phyloP scores from a whole-genome alignment of 177 flowering plant species.

The Tripterygium wilfordii region DNA sequence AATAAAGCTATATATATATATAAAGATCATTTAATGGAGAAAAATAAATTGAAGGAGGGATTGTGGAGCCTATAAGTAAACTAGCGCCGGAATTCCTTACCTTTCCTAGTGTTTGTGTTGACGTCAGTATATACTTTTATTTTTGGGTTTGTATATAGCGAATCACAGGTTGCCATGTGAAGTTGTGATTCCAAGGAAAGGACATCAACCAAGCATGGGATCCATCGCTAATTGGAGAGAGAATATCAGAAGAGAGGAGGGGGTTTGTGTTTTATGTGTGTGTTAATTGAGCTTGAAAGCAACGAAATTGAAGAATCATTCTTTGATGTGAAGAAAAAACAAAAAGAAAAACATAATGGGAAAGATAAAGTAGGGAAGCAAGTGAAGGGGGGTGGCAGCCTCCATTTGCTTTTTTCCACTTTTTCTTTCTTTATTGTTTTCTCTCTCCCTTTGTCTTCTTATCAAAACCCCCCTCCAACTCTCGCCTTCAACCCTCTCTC shows the following conservation, averaged over 20 bases:
- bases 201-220: conserved; percentile 43
- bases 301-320: conserved; percentile 15
- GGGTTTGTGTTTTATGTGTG: neutral
- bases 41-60: too few relatives aligned
- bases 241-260: neutral
- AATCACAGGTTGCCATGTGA: conserved; percentile 15
- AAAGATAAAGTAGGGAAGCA: too few relatives aligned
- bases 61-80: too few relatives aligned
- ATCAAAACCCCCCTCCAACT: conserved; percentile 14
- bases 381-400: conserved; percentile 20
- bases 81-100: too few relatives aligned
- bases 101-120: too few relatives aligned
- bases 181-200: conserved; percentile 30
- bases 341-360: conserved; percentile 3
- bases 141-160: neutral
- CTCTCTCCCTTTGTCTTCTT: conserved; percentile 21
- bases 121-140: conserved; percentile 3
- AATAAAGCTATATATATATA: too few relatives aligned
- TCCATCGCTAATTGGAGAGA: conserved; percentile 19
- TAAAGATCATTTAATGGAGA: too few relatives aligned
- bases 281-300: neutral
- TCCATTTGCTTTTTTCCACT: conserved; percentile 15
- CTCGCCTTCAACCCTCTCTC: conserved; percentile 6
- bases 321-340: conserved; percentile 6
- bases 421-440: conserved; percentile 6